Base-by-base conservation (phyloP, 306 rosid genomes). In the Pachyrhizus erosus region DNA sequence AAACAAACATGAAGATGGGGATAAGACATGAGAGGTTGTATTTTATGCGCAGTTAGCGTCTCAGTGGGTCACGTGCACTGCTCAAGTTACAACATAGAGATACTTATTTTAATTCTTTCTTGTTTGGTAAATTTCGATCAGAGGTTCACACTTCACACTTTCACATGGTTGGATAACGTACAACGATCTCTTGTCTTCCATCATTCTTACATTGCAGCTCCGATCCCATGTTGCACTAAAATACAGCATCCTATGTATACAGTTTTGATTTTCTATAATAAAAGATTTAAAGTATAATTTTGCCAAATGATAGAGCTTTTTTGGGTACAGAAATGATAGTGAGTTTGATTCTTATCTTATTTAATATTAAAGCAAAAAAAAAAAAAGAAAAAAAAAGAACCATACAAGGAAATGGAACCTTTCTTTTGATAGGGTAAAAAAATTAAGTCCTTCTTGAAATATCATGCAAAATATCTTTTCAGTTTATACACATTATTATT, bases 221-320 rank as follows among this genome's bases (percentile, higher is more conserved):
- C 21, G 78, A 81, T 75, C 87, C 84, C 81, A 67, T 74, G 61
- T 34, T 75, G 61, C 84, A 74, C 81, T 80, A 40, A 11, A 67
- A 84, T 55, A 29, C 73, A 29, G n/a, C 73, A 42, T 43, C 27
- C 10, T 58, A 23, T 57, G 5, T 26, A 2, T 5, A 11, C 9
- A 60, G 0, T 20, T 61, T 26, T 26, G 15, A 14, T 65, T 17
- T 15, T n/a, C 24, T 65, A 17, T 8, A 65, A 65, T 17, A n/a
- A 4, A 18, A 4, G 2, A 8, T 65, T 65, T n/a, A 1, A 26
- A 31, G 5, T 17, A 31, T 61, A 29, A 29, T 14, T 61, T 61
- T 27, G 13, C 20, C 12, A 52, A 20, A 52, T 42, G 46, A 42
- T n/a, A n/a, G n/a, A n/a, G n/a, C n/a, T n/a, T n/a, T n/a, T n/a